Evolutionary conservation across 805 yeast genomes (phyloP).

Genomic region (Wickerhamiella azyma): DNA sequence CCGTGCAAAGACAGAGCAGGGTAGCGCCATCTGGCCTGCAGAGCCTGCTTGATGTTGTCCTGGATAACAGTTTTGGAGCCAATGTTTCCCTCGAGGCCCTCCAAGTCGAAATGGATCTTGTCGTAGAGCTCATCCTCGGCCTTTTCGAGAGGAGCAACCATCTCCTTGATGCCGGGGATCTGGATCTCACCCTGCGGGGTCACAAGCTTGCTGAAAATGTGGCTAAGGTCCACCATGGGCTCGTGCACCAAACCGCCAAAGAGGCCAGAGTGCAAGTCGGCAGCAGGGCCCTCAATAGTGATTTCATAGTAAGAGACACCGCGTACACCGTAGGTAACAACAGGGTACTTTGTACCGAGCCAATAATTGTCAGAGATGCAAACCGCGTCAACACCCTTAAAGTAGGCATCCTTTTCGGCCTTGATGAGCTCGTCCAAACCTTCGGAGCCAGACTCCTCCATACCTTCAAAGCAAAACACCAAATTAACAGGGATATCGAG

Average conservation of each 20-base stretch:
- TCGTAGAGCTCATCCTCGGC: conserved; percentile 71
- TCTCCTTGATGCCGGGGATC: conserved; percentile 79
- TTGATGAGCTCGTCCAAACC: conserved; percentile 80
- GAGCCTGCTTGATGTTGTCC: conserved; percentile 64
- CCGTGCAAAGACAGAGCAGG: conserved; percentile 96
- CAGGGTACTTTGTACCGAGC: conserved; percentile 96
- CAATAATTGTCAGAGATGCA: conserved; percentile 96
- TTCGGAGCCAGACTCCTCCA: conserved; percentile 96
- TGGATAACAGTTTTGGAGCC: conserved; percentile 78
- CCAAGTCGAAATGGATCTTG: conserved; percentile 68
- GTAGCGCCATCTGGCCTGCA: conserved; percentile 98
- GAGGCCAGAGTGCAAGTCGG: conserved; percentile 93
- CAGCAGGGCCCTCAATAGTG: conserved; percentile 76
- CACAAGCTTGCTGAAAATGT: conserved; percentile 64
- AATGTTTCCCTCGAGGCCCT: conserved; percentile 74
- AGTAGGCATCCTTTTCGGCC: conserved; percentile 63
- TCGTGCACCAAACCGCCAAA: conserved; percentile 97
- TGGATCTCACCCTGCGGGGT: conserved; percentile 68
- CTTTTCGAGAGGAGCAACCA: conserved; percentile 88
- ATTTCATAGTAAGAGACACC: conserved; percentile 91
- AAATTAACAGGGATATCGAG: conserved; percentile 87
- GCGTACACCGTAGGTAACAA: conserved; percentile 91
- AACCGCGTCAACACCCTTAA: conserved; percentile 82
- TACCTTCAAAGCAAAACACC: conserved; percentile 90
- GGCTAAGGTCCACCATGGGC: conserved; percentile 87